Conservation (phyloP, 495 filamentous ascomycete species). For the Trichocladium antarcticum region DNA sequence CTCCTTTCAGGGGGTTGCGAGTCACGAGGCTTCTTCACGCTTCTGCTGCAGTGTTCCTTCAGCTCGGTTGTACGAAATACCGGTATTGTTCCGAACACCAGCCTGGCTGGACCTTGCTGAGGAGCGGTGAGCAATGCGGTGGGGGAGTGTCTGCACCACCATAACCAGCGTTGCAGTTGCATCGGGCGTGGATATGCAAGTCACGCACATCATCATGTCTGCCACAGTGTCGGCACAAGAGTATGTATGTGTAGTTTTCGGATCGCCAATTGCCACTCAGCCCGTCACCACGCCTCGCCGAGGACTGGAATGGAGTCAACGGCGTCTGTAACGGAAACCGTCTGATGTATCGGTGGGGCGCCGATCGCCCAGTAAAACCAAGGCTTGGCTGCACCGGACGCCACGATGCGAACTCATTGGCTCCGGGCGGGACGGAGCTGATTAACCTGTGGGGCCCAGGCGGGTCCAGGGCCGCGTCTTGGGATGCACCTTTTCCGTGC, state of each 20-base stretch:
- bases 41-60: background rate
- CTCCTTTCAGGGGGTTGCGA: background rate
- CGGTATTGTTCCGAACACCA: no score
- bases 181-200: no score
- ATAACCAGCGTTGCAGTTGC: no score
- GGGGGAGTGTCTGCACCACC: no score
- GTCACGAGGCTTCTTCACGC: slow-evolving; percentile 7
- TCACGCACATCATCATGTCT: no score
- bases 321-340: background rate
- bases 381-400: slow-evolving; percentile 8
- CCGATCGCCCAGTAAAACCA: slow-evolving; percentile 12
- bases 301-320: background rate
- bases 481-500: background rate
- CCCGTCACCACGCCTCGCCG: background rate
- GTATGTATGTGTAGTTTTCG: background rate
- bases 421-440: background rate
- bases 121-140: no score
- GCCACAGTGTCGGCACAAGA: no score
- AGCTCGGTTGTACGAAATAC: no score
- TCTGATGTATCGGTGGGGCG: no score
- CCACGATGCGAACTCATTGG: slow-evolving; percentile 16
- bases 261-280: background rate
- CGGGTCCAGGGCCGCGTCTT: background rate
- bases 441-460: background rate
- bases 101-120: no score